Base-by-base conservation (phyloP, 441 rosid genomes). In the Pelargonium citronellum region DNA sequence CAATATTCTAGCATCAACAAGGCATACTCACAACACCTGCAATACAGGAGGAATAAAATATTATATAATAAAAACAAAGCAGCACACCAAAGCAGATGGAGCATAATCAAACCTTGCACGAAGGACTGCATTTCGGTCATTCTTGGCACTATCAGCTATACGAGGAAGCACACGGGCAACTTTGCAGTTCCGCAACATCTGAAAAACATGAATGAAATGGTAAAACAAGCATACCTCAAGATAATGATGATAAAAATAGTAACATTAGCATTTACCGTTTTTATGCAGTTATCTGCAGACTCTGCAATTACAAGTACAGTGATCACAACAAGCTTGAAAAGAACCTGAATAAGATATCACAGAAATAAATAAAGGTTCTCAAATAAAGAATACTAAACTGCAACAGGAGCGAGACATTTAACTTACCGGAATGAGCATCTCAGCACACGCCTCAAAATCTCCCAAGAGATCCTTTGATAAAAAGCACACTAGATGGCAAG, bases 251-350 rank as follows among this genome's bases (percentile, higher is more conserved):
- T 65, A 16, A 58, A 71, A 27, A 68, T 17, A 15, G 30, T 4
- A 47, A 64, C 12, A 68, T 53, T 68, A 60, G 16, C 30, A 71
- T 78, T 19, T 87, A 91, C 98, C 84, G 94, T 92, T 80, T 95
- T 95, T 78, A 95, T 91, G 87, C 99, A 95, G 84, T 85, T 95
- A 82, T 95, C 99, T 2, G 99, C 90, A 75, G 99, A 95, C 80
- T 95, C 99, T 82, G 95, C 95, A 87, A 95, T 95, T 72, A 95
- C 99, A 84, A 95, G 99, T 70, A 92, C 97, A 81, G 99, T 95
- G 71, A 95, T 95, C 91, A 95, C 98, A 84, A 95, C 99, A 79
- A 95, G 87, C 97, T 95, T 95, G 95, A 92, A 95, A 86, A 95
- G 97, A 74, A 89, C 99, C 99, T 95, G 94, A 83, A 83, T 73